Evolutionary conservation across 768 basidiomycete species (phyloP).

Genomic region (Serendipita sp.): DNA sequence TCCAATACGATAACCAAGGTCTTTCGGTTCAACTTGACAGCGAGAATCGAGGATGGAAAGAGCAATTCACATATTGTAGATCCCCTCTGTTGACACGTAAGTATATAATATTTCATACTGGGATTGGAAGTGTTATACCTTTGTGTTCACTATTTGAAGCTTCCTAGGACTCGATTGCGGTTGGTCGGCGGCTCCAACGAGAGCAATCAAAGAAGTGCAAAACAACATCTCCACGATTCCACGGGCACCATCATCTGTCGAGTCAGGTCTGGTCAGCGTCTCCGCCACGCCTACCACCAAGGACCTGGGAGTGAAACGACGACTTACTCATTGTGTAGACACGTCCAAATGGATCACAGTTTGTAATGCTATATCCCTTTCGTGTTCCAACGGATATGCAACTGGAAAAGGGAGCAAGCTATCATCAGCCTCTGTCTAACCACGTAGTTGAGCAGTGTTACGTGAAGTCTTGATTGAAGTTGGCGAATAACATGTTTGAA

Average conservation of each 20-base stretch:
- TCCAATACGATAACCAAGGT: slow-evolving; percentile 92
- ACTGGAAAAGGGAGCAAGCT: slow-evolving; percentile 22
- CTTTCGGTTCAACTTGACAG: slow-evolving; percentile 97
- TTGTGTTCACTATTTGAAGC: slow-evolving; percentile 96
- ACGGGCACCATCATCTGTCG: slow-evolving; percentile 73
- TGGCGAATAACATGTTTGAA: slow-evolving; percentile 56
- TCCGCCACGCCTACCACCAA: slow-evolving; percentile 5
- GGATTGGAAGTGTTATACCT: slow-evolving; percentile 36
- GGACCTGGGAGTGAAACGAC: background rate
- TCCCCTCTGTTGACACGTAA: slow-evolving; percentile 47
- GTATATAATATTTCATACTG: background rate
- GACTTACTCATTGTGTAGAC: slow-evolving; percentile 87
- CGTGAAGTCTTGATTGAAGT: slow-evolving; percentile 98
- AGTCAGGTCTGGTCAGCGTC: background rate
- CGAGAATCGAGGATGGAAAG: slow-evolving; percentile 89
- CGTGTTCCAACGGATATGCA: slow-evolving; percentile 91
- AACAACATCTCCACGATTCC: slow-evolving; percentile 99
- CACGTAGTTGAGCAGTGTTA: slow-evolving; percentile 20
- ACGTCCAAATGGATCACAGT: slow-evolving; percentile 93
- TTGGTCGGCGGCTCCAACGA: slow-evolving; percentile 91
- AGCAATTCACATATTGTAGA: slow-evolving; percentile 97
- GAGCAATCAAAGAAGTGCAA: slow-evolving; percentile 92
- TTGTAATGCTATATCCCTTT: slow-evolving; percentile 92
- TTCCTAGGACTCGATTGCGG: slow-evolving; percentile 82
- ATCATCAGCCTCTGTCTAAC: background rate